Base-by-base conservation (phyloP, 2,329 filamentous ascomycete species). In the Purpureocillium lavendulum region DNA sequence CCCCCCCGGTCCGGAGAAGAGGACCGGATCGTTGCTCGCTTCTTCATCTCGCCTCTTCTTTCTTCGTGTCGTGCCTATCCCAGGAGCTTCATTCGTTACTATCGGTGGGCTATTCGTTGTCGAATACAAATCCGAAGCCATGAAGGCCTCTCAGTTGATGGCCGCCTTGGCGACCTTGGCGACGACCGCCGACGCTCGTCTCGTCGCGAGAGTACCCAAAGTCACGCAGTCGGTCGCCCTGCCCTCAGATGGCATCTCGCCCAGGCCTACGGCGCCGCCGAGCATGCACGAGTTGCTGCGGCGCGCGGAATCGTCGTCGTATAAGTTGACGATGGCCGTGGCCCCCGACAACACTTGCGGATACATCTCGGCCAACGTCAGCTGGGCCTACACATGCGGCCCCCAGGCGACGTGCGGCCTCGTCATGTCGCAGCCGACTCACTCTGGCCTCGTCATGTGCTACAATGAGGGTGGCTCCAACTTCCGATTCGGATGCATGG, bases 331-430 rank as follows among this genome's bases (percentile, higher is more conserved):
- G 55, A 41, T 52, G 55, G 35, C 39, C 43, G 50, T 68, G 39
- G 70, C 62, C 10, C 65, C 67, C 2, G 69, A 73, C 48, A 69
- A 70, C 43, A 71, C 66, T 0, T 75, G 71, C 42, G 71, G 71
- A 45, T 75, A 61, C 49, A 52, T 74, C 30, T 59, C 58, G 24
- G 70, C 63, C 26, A 57, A 54, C 21, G 40, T 57, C 11, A 66
- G 56, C 15, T 61, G 59, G 2, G 57, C 57, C 4, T 69, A 62
- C 46, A 64, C 56, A 11, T 73, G 70, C 44, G 49, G 49, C 12
- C 45, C 36, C 14, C 45, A 44, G 17, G 50, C 48, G 28, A 59
- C 52, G 14, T 73, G 70, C 38, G 62, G 64, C 29, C 58, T 73
- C 38, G 53, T 66, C 35, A 61, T 61, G 1, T 46, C 59, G 4